These are phyloP conservation scores for Aureobasidium sp. DNA, from an alignment of 2,329 filamentous ascomycete genomes.

Conservation along the genomic window DNA sequence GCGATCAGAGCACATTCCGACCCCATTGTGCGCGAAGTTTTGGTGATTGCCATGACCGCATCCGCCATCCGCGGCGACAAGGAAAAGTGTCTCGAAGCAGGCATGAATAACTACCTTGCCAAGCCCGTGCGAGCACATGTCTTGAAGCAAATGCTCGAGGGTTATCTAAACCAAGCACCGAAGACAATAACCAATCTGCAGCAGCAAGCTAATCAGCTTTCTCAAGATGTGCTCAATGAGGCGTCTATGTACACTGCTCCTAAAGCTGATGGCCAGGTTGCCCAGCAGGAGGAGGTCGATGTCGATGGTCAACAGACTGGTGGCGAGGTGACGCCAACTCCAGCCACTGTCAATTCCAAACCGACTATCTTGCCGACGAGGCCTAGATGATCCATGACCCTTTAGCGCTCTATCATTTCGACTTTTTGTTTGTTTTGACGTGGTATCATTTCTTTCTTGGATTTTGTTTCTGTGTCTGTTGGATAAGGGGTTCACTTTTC, in stretches of 20 bases:
- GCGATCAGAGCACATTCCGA: constrained; percentile 70
- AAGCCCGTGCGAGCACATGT: constrained; percentile 90
- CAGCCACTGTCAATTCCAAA: not conserved
- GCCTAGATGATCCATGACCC: not conserved
- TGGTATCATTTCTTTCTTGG: not conserved
- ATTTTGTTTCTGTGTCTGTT: not conserved
- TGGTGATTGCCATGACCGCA: constrained; percentile 98
- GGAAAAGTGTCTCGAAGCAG: constrained; percentile 89
- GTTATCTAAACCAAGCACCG: constrained; percentile 50
- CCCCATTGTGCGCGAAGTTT: constrained; percentile 67
- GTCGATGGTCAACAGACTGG: not conserved
- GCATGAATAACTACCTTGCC: constrained; percentile 96
- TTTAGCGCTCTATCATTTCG: not conserved
- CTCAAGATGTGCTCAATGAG: constrained; percentile 27
- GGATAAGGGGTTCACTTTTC: not conserved
- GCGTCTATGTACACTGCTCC: not conserved
- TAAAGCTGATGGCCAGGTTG: not conserved
- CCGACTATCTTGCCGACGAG: not conserved
- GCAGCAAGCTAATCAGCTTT: constrained; percentile 38
- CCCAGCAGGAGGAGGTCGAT: not conserved
- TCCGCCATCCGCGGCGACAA: constrained; percentile 89
- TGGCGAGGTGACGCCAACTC: not conserved
- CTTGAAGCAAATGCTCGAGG: constrained; percentile 73
- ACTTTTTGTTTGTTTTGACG: not conserved
- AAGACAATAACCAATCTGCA: constrained; percentile 39